These are phyloP conservation scores for Rosa persica DNA, from an alignment of 306 rosid species.

Conservation along the genomic window DNA sequence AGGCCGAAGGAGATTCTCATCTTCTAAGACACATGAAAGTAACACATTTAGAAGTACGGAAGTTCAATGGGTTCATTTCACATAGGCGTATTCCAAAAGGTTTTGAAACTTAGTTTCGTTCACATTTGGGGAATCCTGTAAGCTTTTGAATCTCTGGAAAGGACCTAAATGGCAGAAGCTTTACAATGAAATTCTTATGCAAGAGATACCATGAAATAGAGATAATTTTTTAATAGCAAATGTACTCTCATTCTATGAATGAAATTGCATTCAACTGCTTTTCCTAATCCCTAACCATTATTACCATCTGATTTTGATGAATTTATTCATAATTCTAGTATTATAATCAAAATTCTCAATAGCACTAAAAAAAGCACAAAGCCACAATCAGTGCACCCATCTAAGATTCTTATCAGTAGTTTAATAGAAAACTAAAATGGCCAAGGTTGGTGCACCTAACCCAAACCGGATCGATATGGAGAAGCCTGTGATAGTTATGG, in stretches of 20 bases:
- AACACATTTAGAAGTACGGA: background rate
- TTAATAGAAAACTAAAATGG: background rate
- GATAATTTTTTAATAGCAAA: background rate
- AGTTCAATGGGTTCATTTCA: background rate
- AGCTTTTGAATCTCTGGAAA: slow-evolving; percentile 8
- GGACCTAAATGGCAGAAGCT: background rate
- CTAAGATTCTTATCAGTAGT: background rate
- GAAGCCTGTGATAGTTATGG: background rate
- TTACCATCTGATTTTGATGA: slow-evolving; percentile 3
- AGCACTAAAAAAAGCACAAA: background rate
- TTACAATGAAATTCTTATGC: background rate
- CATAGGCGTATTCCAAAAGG: background rate
- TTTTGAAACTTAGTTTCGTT: background rate
- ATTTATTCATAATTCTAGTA: background rate
- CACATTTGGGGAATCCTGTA: slow-evolving; percentile 6
- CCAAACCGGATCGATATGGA: background rate
- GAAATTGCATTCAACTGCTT: background rate
- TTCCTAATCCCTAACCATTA: background rate
- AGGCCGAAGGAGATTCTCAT: no score
- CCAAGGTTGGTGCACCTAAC: background rate
- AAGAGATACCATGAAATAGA: background rate
- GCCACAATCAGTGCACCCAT: background rate
- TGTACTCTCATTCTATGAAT: background rate
- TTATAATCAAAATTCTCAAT: background rate
- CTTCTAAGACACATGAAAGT: background rate